A percentile compares a stretch with the other conserved stretches of the same genome.
Conservation (phyloP, 2,329 filamentous ascomycete species). For the Xylaria sp. region DNA sequence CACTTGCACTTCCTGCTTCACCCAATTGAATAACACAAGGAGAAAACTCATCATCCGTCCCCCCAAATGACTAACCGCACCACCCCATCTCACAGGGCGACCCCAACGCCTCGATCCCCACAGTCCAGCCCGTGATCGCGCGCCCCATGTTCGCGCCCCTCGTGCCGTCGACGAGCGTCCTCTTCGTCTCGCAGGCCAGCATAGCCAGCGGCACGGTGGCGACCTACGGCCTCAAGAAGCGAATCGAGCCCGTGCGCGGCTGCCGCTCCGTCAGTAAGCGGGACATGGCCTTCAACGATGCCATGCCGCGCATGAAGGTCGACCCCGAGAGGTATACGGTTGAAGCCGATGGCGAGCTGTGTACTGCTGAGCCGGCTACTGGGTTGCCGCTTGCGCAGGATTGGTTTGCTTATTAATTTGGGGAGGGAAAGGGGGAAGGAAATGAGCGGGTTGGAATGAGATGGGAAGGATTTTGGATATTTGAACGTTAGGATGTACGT, state of each 20-base stretch:
- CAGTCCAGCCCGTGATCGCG: constrained; percentile 83
- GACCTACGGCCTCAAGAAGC: constrained; percentile 81
- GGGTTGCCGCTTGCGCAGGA: constrained; percentile 79
- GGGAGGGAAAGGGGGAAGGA: not conserved
- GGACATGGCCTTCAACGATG: constrained; percentile 91
- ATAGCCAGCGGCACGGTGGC: constrained; percentile 73
- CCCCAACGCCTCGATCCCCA: constrained; percentile 86
- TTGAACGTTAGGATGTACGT: not conserved
- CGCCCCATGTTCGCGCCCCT: constrained; percentile 86
- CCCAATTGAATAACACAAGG: no score
- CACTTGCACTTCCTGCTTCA: no score
- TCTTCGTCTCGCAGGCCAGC: constrained; percentile 83
- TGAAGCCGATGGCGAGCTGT: constrained; percentile 82
- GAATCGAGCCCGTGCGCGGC: constrained; percentile 80
- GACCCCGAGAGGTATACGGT: constrained; percentile 92
- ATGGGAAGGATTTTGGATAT: not conserved
- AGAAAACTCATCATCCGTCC: no score
- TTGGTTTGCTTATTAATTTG: constrained; percentile 76
- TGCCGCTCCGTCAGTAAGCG: constrained; percentile 81
- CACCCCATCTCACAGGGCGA: constrained; percentile 67
- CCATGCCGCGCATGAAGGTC: constrained; percentile 86
- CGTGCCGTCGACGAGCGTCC: constrained; percentile 77
- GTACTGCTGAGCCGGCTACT: constrained; percentile 77
- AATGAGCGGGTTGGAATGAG: not conserved
- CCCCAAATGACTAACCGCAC: constrained; percentile 5